Percentiles rank a stretch among this genome's conserved stretches.
phyloP scores from a whole-genome alignment of 1,284 basidiomycete species.

The Boletus hoseneyae region DNA sequence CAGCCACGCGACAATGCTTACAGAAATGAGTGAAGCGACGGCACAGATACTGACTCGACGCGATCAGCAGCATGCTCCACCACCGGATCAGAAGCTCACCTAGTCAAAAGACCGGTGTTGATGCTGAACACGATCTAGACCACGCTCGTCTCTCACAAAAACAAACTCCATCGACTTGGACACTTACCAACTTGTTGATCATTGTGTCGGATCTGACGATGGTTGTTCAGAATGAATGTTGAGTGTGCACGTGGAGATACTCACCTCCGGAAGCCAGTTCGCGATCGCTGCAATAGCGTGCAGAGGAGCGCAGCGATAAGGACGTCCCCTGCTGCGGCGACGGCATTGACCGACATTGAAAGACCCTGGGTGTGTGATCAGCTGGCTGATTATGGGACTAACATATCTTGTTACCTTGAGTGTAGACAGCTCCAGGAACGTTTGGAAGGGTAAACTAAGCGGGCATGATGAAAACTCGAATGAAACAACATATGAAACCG shows the following conservation, averaged over 20 bases:
- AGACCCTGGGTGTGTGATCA: slow-evolving; percentile 30
- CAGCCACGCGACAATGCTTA: slow-evolving; percentile 18
- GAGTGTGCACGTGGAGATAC: background rate
- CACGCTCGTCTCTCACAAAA: background rate
- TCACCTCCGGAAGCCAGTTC: slow-evolving; percentile 56
- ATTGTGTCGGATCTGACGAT: slow-evolving; percentile 43
- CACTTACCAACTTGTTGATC: slow-evolving; percentile 44
- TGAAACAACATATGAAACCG: background rate
- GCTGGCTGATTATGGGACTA: background rate
- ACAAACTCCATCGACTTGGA: background rate
- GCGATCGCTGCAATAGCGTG: slow-evolving; percentile 47
- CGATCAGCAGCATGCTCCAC: background rate
- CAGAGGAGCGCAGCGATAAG: slow-evolving; percentile 54
- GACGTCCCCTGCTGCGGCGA: slow-evolving; percentile 59
- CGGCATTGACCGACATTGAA: slow-evolving; percentile 54
- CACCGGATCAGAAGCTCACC: slow-evolving; percentile 9
- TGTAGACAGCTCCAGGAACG: slow-evolving; percentile 38
- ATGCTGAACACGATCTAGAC: slow-evolving; percentile 46
- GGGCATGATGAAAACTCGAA: background rate
- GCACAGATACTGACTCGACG: slow-evolving; percentile 34
- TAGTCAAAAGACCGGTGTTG: slow-evolving; percentile 46
- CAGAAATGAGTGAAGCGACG: slow-evolving; percentile 44
- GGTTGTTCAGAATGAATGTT: background rate
- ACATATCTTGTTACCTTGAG: slow-evolving; percentile 24
- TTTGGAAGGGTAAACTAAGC: slow-evolving; percentile 32